phyloP scores from a whole-genome alignment of 192 early-diverging fungal genomes.

The Allomyces arbusculus region DNA sequence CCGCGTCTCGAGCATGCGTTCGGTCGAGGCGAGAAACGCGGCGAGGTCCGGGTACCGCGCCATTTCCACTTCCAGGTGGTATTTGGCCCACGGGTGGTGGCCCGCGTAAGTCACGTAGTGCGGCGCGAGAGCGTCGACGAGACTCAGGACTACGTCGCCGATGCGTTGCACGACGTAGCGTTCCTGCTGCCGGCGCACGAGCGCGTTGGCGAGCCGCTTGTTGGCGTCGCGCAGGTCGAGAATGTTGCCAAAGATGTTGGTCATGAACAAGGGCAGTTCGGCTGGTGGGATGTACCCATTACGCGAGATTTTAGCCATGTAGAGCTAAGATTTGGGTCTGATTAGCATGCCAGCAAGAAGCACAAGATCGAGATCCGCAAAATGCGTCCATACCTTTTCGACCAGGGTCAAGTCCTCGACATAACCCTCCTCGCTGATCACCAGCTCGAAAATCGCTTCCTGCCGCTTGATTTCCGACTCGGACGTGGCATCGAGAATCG shows the following conservation, averaged over 20 bases:
- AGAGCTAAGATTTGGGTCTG: slow-evolving; percentile 16
- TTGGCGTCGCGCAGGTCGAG: slow-evolving; percentile 39
- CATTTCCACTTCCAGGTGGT: slow-evolving; percentile 62
- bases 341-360: neutral
- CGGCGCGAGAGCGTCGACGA: slow-evolving; percentile 43
- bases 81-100: slow-evolving; percentile 62
- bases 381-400: slow-evolving; percentile 26
- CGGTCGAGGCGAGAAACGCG: slow-evolving; percentile 50
- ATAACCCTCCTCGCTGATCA: slow-evolving; percentile 80
- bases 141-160: slow-evolving; percentile 59
- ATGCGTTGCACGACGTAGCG: slow-evolving; percentile 55
- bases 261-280: slow-evolving; percentile 45
- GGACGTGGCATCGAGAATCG: slow-evolving; percentile 45
- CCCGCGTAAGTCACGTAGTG: slow-evolving; percentile 73
- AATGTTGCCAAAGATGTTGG: slow-evolving; percentile 61
- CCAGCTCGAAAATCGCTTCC: slow-evolving; percentile 80
- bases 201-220: slow-evolving; percentile 30
- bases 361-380: neutral
- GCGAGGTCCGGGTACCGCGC: slow-evolving; percentile 38
- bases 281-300: slow-evolving; percentile 39
- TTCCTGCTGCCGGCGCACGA: slow-evolving; percentile 41
- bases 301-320: slow-evolving; percentile 36
- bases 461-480: slow-evolving; percentile 68
- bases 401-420: slow-evolving; percentile 67
- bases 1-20: slow-evolving; percentile 1